Base-by-base conservation (phyloP, 2,329 filamentous ascomycete genomes). In the Aureobasidium zeae region DNA sequence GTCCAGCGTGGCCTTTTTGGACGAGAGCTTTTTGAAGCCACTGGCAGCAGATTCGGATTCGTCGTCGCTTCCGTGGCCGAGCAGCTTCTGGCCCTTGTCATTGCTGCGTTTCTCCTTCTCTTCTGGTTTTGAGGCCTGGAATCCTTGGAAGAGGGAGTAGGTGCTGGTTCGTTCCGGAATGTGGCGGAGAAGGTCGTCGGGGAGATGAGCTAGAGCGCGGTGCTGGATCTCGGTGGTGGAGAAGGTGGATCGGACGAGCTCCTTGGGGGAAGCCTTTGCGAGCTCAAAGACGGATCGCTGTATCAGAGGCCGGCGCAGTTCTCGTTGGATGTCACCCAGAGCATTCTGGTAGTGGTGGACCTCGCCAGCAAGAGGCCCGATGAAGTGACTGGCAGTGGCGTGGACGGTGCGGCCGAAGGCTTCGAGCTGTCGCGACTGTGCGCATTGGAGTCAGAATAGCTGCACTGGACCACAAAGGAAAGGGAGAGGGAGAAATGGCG, bases 121-220 rank as follows among this genome's bases (percentile, higher is more conserved):
- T 45, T 91, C 83, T 2, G 88, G 88, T 49, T 94, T 72, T 51
- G 80, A 88, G 35, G 89, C 91, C 66, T 94, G 81, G 63, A 98
- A 98, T 52, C 91, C 91, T 63, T 98, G 86, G 63, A 98, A 96
- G 32, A 98, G 72, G 29, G 88, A 95, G 67, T 94, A 98, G 12
- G 79, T 71, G 63, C 85, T 93, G 16, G 81, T 79, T 59, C 82
- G 76, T 48, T 94, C 86, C 53, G 91, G 91, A 38, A 95, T 89
- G 60, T 94, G 88, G 52, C 72, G 71, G 34, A 98, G 76, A 53
- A 98, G 75, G 49, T 95, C 88, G 64, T 98, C 89, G 37, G 91
- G 80, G 25, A 98, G 72, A 59, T 84, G 88, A 32, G 86, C 81
- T 45, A 96, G 68, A 35, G 91, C 91, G 52, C 91, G 84, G 55